A percentile compares a stretch with the other conserved stretches of the same genome.
phyloP scores from a whole-genome alignment of 164 flowering plant genomes.

The Amborella trichopoda region DNA sequence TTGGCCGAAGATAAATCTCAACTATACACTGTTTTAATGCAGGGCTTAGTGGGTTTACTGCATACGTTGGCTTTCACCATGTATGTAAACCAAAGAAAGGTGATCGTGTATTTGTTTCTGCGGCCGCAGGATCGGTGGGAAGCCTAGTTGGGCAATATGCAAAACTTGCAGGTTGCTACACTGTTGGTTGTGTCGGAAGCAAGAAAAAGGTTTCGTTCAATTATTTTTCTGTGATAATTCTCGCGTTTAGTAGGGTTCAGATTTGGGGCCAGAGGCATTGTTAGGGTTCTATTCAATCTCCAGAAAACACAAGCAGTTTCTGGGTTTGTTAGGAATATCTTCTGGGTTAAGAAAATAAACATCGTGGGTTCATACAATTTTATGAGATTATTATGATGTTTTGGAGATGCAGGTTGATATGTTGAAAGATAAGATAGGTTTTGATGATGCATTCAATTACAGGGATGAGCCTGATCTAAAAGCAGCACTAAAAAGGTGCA shows the following conservation, averaged over 20 bases:
- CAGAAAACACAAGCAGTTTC: too few species aligned
- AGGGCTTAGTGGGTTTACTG: constrained; percentile 41
- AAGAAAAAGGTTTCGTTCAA: constrained; percentile 31
- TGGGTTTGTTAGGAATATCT: too few species aligned
- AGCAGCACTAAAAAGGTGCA: constrained; percentile 28
- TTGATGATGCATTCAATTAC: constrained; percentile 39
- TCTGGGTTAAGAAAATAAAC: too few species aligned
- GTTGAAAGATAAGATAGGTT: constrained; percentile 35
- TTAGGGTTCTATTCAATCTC: too few species aligned
- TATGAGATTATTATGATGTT: too few species aligned
- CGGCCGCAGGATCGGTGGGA: constrained; percentile 45
- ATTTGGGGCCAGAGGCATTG: too few species aligned
- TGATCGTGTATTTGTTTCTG: constrained; percentile 32
- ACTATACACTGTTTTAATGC: not conserved
- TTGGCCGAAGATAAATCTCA: too few species aligned
- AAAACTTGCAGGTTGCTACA: constrained; percentile 33
- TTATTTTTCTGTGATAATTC: not conserved
- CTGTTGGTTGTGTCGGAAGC: constrained; percentile 36
- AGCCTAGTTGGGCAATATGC: constrained; percentile 39
- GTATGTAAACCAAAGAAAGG: constrained; percentile 22
- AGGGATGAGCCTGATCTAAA: constrained; percentile 23
- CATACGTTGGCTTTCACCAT: constrained; percentile 31
- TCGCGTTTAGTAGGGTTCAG: too few species aligned
- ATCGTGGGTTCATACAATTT: too few species aligned
- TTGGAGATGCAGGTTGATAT: constrained; percentile 30